These are phyloP conservation scores for Xylariomycetidae sp. DNA, from an alignment of 2,329 filamentous ascomycete species.

Conservation along the genomic window DNA sequence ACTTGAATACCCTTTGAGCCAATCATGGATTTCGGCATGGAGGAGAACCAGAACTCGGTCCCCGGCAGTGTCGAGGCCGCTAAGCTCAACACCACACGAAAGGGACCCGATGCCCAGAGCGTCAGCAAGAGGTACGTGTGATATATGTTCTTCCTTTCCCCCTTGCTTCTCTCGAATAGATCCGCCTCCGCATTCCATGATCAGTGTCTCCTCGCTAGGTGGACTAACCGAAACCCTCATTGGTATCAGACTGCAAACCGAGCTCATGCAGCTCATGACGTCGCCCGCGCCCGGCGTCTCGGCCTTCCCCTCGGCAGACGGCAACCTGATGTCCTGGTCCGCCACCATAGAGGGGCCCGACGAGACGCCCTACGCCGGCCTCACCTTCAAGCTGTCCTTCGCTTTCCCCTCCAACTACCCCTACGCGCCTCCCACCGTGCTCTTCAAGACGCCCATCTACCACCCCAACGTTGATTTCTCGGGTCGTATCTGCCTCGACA, in stretches of 20 bases:
- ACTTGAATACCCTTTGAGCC: too few relatives aligned
- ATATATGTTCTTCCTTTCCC: too few relatives aligned
- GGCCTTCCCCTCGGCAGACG: conserved; percentile 86
- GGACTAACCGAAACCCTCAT: too few relatives aligned
- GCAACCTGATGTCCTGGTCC: conserved; percentile 87
- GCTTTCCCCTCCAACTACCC: conserved; percentile 90
- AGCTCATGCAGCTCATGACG: conserved; percentile 98
- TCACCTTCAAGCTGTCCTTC: conserved; percentile 90
- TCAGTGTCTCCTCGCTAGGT: too few relatives aligned
- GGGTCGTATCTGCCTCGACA: conserved; percentile 94
- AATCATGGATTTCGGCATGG: conserved; percentile 49
- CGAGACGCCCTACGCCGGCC: conserved; percentile 83
- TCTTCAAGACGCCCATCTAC: conserved; percentile 99
- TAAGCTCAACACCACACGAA: conserved; percentile 56
- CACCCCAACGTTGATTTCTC: conserved; percentile 98
- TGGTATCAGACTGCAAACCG: conserved; percentile 81
- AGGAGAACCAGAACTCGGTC: conserved; percentile 64
- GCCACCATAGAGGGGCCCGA: conserved; percentile 89
- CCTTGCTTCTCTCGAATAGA: too few relatives aligned
- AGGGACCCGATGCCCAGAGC: conserved; percentile 63
- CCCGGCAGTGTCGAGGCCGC: conserved; percentile 57
- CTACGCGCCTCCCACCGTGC: conserved; percentile 81
- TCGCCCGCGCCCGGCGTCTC: conserved; percentile 89
- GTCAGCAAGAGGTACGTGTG: conserved; percentile 69
- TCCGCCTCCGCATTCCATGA: too few relatives aligned